These are phyloP conservation scores for Trichoderma gracile DNA, from an alignment of 2,329 filamentous ascomycete species.

Conservation along the genomic window DNA sequence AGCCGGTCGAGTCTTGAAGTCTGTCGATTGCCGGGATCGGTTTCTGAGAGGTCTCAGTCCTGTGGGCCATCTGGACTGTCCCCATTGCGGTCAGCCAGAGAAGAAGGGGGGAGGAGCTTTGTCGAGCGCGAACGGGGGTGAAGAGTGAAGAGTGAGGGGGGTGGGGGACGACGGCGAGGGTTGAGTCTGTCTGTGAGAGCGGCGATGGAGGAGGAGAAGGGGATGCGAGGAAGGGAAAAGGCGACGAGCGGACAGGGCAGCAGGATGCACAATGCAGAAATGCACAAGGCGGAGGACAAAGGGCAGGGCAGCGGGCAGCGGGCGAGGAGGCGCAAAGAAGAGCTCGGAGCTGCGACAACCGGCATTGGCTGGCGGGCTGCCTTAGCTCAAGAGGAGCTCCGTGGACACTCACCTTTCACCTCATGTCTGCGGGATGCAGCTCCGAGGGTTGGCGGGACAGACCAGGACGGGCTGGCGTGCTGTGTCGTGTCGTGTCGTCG, in stretches of 20 bases:
- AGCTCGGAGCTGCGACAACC: constrained; percentile 21
- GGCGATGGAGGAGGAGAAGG: constrained; percentile 6
- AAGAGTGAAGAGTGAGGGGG: constrained; percentile 19
- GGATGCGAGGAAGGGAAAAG: background rate
- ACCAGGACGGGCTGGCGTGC: background rate
- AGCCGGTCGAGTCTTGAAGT: constrained; percentile 49
- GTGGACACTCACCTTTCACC: constrained; percentile 25
- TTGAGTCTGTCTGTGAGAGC: background rate
- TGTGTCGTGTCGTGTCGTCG: constrained; percentile 8
- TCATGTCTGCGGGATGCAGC: constrained; percentile 25
- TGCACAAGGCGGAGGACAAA: background rate
- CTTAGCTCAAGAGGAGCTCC: background rate
- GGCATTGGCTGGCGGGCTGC: constrained; percentile 11
- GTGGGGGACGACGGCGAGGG: background rate
- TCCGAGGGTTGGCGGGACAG: background rate
- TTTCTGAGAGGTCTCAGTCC: constrained; percentile 53
- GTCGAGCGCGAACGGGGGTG: constrained; percentile 13
- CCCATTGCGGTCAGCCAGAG: constrained; percentile 35
- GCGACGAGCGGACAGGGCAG: background rate
- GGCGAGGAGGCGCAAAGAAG: constrained; percentile 23
- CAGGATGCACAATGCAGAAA: constrained; percentile 17
- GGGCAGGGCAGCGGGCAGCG: background rate
- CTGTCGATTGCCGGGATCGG: constrained; percentile 44
- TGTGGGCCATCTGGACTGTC: constrained; percentile 54
- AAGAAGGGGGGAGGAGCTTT: background rate